These are phyloP conservation scores for Angomonas ambiguus DNA, from an alignment of 208 protist genomes.

Conservation along the genomic window DNA sequence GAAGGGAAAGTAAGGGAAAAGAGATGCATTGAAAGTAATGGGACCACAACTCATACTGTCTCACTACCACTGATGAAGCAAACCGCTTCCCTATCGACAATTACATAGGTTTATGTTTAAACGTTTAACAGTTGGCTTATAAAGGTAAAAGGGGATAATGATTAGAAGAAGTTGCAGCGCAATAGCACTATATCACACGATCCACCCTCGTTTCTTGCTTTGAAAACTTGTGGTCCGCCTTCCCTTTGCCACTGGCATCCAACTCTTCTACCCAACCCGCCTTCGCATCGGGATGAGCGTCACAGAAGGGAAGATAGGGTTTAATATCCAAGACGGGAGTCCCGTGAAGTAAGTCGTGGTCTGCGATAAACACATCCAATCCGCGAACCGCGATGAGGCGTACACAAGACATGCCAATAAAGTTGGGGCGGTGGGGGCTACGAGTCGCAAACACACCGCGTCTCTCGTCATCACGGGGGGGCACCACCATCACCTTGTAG, in stretches of 20 bases:
- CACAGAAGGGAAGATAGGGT: conserved; percentile 91
- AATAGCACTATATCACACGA: conserved; percentile 56
- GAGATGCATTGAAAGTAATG: not conserved
- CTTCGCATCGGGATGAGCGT: conserved; percentile 70
- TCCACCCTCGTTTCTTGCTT: conserved; percentile 51
- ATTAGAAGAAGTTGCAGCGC: too few relatives aligned
- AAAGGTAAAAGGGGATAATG: too few relatives aligned
- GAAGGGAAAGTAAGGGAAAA: not conserved
- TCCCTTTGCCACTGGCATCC: conserved; percentile 54
- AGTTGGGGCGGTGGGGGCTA: conserved; percentile 89
- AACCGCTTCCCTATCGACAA: too few relatives aligned
- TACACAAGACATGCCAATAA: conserved; percentile 87
- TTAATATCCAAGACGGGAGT: conserved; percentile 97
- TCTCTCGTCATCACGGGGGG: conserved; percentile 70
- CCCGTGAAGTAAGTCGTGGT: conserved; percentile 93
- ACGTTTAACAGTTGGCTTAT: too few relatives aligned
- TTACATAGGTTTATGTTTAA: too few relatives aligned
- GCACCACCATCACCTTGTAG: conserved; percentile 84
- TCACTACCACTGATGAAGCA: too few relatives aligned
- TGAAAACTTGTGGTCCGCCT: conserved; percentile 72
- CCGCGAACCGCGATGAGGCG: conserved; percentile 77
- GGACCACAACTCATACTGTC: too few relatives aligned
- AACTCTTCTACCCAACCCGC: conserved; percentile 82
- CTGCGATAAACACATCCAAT: conserved; percentile 81
- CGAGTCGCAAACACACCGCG: conserved; percentile 90